phyloP scores from a whole-genome alignment of 2,329 filamentous ascomycete genomes.

The Remersonia thermophila region DNA sequence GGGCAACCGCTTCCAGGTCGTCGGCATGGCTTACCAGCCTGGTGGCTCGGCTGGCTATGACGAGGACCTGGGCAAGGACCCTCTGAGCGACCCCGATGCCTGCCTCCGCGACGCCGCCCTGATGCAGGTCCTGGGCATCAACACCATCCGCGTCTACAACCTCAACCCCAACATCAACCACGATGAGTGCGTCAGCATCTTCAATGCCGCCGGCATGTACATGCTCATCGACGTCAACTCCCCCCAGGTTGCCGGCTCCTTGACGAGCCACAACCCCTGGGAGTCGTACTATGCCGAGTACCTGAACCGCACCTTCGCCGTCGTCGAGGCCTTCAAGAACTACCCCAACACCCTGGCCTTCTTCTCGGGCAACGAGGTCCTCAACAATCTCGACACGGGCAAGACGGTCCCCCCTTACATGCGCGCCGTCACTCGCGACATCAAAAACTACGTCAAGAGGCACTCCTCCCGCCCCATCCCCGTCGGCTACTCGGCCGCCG shows the following conservation, averaged over 20 bases:
- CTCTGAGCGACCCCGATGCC: conserved; percentile 43
- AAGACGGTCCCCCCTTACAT: conserved; percentile 55
- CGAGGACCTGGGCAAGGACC: conserved; percentile 40
- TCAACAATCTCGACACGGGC: conserved; percentile 51
- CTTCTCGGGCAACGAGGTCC: conserved; percentile 72
- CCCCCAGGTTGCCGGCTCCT: conserved; percentile 44
- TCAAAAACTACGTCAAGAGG: conserved; percentile 70
- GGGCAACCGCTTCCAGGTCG: conserved; percentile 51
- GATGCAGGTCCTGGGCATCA: conserved; percentile 52
- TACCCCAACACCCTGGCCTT: conserved; percentile 59
- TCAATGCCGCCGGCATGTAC: conserved; percentile 57
- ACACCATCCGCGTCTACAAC: conserved; percentile 60
- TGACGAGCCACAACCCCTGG: conserved; percentile 44
- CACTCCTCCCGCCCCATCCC: conserved; percentile 56
- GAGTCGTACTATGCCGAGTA: conserved; percentile 47
- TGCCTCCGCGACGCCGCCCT: conserved; percentile 54
- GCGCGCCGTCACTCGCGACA: conserved; percentile 62
- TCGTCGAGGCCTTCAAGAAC: conserved; percentile 54
- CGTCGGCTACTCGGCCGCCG: conserved; percentile 70
- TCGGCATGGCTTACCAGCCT: conserved; percentile 58
- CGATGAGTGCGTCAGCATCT: conserved; percentile 54
- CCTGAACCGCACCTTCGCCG: conserved; percentile 53
- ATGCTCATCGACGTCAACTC: conserved; percentile 60
- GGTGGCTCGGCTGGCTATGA: conserved; percentile 52
- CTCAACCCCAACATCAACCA: conserved; percentile 53